A percentile compares a stretch with the other conserved stretches of the same genome.
phyloP scores from a whole-genome alignment of 164 flowering plant genomes.

The Annona squamosa region DNA sequence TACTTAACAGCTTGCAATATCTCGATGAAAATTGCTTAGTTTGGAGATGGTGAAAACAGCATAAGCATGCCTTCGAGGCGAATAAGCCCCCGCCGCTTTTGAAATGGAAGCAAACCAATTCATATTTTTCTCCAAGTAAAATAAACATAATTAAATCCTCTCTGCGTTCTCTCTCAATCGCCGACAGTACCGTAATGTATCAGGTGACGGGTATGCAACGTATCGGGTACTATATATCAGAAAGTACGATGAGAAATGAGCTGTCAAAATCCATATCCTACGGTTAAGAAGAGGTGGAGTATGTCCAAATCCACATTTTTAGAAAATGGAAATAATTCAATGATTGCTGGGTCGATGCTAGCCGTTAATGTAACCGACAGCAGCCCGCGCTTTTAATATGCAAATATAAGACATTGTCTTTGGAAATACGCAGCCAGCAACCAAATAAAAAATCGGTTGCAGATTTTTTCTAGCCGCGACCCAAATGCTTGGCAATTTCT shows the following conservation, averaged over 20 bases:
- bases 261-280: neutral
- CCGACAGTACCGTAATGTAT: neutral
- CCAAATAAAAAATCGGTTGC: neutral
- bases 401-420: neutral
- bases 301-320: neutral
- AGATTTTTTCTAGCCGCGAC: neutral
- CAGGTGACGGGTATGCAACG: neutral
- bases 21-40: neutral
- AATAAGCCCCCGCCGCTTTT: neutral
- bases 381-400: neutral
- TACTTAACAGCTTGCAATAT: neutral
- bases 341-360: slow-evolving; percentile 1
- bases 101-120: neutral
- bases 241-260: neutral
- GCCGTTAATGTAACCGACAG: slow-evolving; percentile 6
- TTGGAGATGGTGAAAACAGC: neutral
- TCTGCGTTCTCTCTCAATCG: neutral
- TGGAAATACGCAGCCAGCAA: slow-evolving; percentile 1
- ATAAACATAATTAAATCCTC: no score
- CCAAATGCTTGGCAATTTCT: neutral
- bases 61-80: neutral
- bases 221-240: neutral
- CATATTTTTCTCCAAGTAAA: no score
- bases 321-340: neutral
- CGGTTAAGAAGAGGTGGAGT: neutral